Conservation (phyloP, 495 filamentous ascomycete species). For the Penicillium bialowiezense region DNA sequence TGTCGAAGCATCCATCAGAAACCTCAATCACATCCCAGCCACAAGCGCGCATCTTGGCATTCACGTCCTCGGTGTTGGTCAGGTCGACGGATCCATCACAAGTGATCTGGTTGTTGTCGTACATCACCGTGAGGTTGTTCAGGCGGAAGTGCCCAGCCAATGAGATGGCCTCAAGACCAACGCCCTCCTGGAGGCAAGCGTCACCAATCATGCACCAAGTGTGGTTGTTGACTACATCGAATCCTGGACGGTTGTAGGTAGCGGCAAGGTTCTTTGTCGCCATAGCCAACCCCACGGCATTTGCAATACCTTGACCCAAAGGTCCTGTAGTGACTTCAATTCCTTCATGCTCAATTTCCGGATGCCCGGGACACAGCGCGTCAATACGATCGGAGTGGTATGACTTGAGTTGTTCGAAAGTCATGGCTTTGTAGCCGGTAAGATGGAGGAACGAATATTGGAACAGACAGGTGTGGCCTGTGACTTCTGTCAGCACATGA, state of each 20-base stretch:
- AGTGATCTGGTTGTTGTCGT: slow-evolving; percentile 57
- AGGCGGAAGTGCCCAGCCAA: slow-evolving; percentile 54
- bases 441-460: slow-evolving; percentile 59
- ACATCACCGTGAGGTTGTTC: slow-evolving; percentile 54
- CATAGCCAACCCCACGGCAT: slow-evolving; percentile 59
- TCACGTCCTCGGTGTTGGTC: slow-evolving; percentile 56
- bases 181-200: slow-evolving; percentile 58
- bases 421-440: slow-evolving; percentile 57
- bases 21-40: slow-evolving; percentile 59
- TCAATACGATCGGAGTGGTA: slow-evolving; percentile 54
- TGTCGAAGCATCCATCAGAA: slow-evolving; percentile 50
- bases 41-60: slow-evolving; percentile 55
- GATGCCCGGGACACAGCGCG: slow-evolving; percentile 56
- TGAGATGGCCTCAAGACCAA: slow-evolving; percentile 55
- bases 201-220: slow-evolving; percentile 59
- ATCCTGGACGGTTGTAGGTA: slow-evolving; percentile 50
- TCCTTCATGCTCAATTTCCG: slow-evolving; percentile 58
- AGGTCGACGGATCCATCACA: slow-evolving; percentile 58
- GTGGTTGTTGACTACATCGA: slow-evolving; percentile 45
- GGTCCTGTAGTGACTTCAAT: slow-evolving; percentile 64
- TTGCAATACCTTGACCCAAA: slow-evolving; percentile 58
- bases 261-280: slow-evolving; percentile 55
- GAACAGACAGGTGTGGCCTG: slow-evolving; percentile 59
- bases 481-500: neutral
- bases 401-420: slow-evolving; percentile 57